Evolutionary conservation across 129 eudicot species (phyloP), one percentile per base, ranked within the genome.

Genomic region (Flaveria ramosissima): DNA sequence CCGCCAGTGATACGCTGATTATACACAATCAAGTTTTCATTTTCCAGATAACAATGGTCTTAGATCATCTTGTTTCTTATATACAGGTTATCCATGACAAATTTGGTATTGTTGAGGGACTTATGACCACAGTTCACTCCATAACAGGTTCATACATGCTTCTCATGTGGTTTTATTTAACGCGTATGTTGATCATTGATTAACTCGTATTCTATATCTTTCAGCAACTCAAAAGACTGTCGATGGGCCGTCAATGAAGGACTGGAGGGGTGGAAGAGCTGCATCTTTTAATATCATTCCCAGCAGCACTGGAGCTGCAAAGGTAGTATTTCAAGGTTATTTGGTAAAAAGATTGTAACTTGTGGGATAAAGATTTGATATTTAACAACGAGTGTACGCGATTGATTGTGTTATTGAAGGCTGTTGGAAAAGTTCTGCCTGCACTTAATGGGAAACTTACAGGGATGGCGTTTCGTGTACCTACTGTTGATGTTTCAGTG

Each of bases 241-340:
- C 70, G 96, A 89, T 60, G 96, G 96, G 65, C 93, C 96, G 55
- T 90, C 96, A 23, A 80, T 75, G 91, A 90, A 88, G 89, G 96
- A 90, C 70, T 90, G 92, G 96, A 84, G 96, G 76, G 93, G 96
- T 56, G 96, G 93, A 64, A 80, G 96, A 80, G 96, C 96, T 30
- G 96, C 96, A 66, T 88, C 93, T 24, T 88, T 90, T 75, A 90
- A 90, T 83, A 90, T 90, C 64, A 88, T 88, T 55, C 96, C 96
- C 62, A 90, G 93, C 83, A 88, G 96, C 65, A 90, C 93, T 64
- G 96, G 96, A 77, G 96, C 93, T 67, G 96, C 96, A 9, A 90
- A 88, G 92, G 96, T 87, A 70, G 43, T 15, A 21, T 74, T 21
- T 61, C 9, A 20, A 55, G 27, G 26, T 56, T 61, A 3, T 43